Percentiles rank a stretch among this genome's conserved stretches.
Evolutionary conservation across 345 rosid genomes (phyloP).

Genomic region (Citrus mangshanensis): DNA sequence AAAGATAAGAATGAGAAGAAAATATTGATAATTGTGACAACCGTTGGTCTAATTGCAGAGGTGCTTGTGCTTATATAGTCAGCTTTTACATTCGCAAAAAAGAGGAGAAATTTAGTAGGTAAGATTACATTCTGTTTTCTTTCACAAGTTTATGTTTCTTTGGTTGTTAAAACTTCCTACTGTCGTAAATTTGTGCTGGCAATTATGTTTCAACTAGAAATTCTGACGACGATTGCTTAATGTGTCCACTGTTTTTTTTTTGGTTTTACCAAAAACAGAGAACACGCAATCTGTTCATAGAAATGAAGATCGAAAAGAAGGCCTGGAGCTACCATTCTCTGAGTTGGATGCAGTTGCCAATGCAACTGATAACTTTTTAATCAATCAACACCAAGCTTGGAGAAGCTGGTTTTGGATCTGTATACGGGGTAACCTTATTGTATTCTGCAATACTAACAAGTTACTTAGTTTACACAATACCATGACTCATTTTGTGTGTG

Average conservation of each 20-base stretch:
- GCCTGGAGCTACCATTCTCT: slow-evolving; percentile 21
- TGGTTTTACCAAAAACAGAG: not conserved
- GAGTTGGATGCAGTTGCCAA: slow-evolving; percentile 13
- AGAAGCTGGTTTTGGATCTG: slow-evolving; percentile 37
- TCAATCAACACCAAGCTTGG: slow-evolving; percentile 20
- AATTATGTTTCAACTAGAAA: not conserved
- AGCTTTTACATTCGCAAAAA: not conserved
- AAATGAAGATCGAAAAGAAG: not conserved
- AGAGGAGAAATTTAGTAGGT: not conserved
- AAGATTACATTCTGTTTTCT: not conserved
- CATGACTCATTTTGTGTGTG: no score
- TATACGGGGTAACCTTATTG: slow-evolving; percentile 17
- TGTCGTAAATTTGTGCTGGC: not conserved
- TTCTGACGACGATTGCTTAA: no score
- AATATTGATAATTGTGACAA: not conserved
- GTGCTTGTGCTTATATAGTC: not conserved
- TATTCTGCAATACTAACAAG: no score
- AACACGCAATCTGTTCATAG: not conserved
- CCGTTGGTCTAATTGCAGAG: not conserved
- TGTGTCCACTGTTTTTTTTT: no score
- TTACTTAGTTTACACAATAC: no score
- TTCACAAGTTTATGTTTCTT: not conserved
- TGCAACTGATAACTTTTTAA: slow-evolving; percentile 22
- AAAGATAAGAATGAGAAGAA: not conserved
- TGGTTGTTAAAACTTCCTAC: not conserved